Percentiles rank a stretch among this genome's conserved stretches.
phyloP scores from a whole-genome alignment of 768 basidiomycete genomes.

The Tylopilus rubrobrunneus region DNA sequence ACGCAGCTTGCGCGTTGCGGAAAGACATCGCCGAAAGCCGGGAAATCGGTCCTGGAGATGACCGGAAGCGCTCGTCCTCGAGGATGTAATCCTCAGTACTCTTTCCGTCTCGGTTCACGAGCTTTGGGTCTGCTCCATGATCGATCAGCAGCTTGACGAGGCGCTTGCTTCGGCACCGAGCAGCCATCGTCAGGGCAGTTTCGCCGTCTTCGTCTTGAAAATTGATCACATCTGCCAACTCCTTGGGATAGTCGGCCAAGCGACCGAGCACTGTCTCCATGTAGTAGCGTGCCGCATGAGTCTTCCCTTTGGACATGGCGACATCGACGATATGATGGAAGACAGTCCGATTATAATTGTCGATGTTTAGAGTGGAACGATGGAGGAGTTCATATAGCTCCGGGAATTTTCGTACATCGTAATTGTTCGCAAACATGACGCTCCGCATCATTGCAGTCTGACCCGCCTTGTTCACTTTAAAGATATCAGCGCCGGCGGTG shows the following conservation, averaged over 20 bases:
- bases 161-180: constrained; percentile 91
- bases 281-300: constrained; percentile 96
- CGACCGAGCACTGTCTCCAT: constrained; percentile 93
- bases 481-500: constrained; percentile 93
- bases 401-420: constrained; percentile 98
- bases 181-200: constrained; percentile 94
- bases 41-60: constrained; percentile 79
- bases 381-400: constrained; percentile 96
- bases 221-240: constrained; percentile 96
- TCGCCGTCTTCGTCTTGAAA: constrained; percentile 99
- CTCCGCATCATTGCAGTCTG: constrained; percentile 98
- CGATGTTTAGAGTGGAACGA: constrained; percentile 98
- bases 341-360: constrained; percentile 94
- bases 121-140: constrained; percentile 93
- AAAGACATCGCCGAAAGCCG: constrained; percentile 66
- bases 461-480: constrained; percentile 93
- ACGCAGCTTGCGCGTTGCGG: constrained; percentile 60
- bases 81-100: constrained; percentile 98
- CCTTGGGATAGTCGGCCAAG: constrained; percentile 89
- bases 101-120: constrained; percentile 92
- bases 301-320: constrained; percentile 96
- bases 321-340: constrained; percentile 98
- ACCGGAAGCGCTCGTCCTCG: constrained; percentile 95
- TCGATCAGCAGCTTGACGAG: constrained; percentile 94
- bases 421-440: constrained; percentile 99